These are phyloP conservation scores for Adansonia gregorii DNA, from an alignment of 441 rosid genomes.

Conservation along the genomic window DNA sequence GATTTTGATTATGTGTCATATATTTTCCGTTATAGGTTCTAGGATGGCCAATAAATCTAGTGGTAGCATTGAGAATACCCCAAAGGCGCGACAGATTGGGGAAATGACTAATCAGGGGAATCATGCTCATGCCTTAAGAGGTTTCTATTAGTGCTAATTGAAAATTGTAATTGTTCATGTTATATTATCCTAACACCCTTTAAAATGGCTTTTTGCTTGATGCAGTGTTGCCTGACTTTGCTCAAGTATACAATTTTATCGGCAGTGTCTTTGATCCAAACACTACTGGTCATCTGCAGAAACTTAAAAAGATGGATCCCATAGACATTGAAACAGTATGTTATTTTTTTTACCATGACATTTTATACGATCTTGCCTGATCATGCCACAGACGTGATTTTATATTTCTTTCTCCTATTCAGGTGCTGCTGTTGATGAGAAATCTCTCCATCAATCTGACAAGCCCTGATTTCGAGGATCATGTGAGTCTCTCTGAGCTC, in stretches of 20 bases:
- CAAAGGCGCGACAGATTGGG: constrained; percentile 44
- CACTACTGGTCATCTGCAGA: constrained; percentile 56
- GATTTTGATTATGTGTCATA: constrained; percentile 19
- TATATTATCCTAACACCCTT: constrained; percentile 7
- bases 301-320: constrained; percentile 63
- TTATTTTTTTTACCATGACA: background rate
- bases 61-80: constrained; percentile 74
- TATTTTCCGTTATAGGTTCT: constrained; percentile 47
- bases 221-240: constrained; percentile 68
- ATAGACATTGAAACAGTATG: constrained; percentile 72
- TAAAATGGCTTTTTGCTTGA: constrained; percentile 26
- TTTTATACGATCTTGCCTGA: background rate
- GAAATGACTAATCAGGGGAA: constrained; percentile 63
- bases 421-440: constrained; percentile 68
- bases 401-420: constrained; percentile 28
- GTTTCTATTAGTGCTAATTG: constrained; percentile 36
- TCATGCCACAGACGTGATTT: background rate
- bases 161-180: background rate
- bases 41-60: constrained; percentile 58
- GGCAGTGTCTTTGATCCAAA: constrained; percentile 70
- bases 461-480: constrained; percentile 69
- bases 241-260: constrained; percentile 64
- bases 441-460: constrained; percentile 65
- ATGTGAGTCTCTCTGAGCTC: constrained; percentile 45
- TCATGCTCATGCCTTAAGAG: constrained; percentile 67